These are phyloP conservation scores for Cymodocea nodosa DNA, from an alignment of 116 monocot species.

Conservation along the genomic window DNA sequence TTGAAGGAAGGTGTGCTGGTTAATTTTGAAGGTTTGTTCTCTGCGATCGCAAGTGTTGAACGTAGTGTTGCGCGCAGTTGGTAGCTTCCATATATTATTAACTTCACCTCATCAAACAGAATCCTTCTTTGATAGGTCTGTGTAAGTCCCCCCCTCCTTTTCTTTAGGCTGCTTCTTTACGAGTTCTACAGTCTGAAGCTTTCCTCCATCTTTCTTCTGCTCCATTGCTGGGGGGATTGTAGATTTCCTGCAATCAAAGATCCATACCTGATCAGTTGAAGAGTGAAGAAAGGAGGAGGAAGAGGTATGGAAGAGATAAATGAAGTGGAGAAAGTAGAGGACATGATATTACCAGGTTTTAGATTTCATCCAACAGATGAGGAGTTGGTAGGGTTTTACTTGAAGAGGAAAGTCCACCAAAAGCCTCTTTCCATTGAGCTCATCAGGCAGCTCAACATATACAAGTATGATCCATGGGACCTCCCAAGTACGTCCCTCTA, in stretches of 20 bases:
- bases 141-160: no score
- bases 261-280: no score
- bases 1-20: not conserved
- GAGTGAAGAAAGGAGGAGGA: no score
- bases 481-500: conserved; percentile 21
- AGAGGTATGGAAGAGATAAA: conserved; percentile 8
- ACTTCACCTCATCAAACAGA: conserved; percentile 1
- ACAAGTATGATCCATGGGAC: conserved; percentile 40
- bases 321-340: conserved; percentile 13
- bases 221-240: no score
- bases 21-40: not conserved
- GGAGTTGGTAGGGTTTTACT: conserved; percentile 28
- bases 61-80: not conserved
- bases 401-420: conserved; percentile 20
- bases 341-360: conserved; percentile 22
- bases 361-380: conserved; percentile 38
- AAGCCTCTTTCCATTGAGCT: conserved; percentile 24
- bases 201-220: no score
- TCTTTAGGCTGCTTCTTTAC: no score
- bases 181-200: no score
- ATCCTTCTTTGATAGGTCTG: not conserved
- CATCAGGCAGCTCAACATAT: conserved; percentile 29
- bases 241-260: no score
- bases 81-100: not conserved
- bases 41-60: not conserved